Percentiles rank a stretch among this genome's conserved stretches.
These are phyloP conservation scores for Tetrapisispora arboricola DNA, from an alignment of 805 yeast genomes.

Conservation along the genomic window DNA sequence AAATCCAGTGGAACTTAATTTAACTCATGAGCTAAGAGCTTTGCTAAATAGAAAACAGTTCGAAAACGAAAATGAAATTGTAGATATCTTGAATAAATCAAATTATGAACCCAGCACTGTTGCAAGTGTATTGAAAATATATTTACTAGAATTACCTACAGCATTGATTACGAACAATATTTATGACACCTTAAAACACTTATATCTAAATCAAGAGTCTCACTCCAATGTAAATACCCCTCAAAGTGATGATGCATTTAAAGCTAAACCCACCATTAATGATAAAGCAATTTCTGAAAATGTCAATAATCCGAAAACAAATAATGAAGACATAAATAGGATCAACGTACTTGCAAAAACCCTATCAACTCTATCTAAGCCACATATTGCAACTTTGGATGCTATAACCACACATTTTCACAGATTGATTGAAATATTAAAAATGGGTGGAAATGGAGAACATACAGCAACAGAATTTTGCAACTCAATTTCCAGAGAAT, in stretches of 20 bases:
- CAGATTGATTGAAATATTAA: conserved; percentile 46
- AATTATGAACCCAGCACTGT: conserved; percentile 44
- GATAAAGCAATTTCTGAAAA: too few relatives aligned
- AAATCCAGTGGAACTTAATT: conserved; percentile 47
- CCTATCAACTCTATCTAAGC: conserved; percentile 54
- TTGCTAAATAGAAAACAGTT: conserved; percentile 33
- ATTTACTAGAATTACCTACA: conserved; percentile 70
- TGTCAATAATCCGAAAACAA: too few relatives aligned
- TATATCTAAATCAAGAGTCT: conserved; percentile 45
- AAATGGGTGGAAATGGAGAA: conserved; percentile 34
- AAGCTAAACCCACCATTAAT: too few relatives aligned
- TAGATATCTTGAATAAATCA: conserved; percentile 23
- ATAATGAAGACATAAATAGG: conserved; percentile 27
- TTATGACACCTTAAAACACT: conserved; percentile 57
- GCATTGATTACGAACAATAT: conserved; percentile 55
- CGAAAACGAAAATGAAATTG: conserved; percentile 27
- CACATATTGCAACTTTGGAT: conserved; percentile 69
- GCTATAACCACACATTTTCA: conserved; percentile 69
- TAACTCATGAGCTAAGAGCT: conserved; percentile 52
- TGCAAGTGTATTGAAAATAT: conserved; percentile 61
- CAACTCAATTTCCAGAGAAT: conserved; percentile 49
- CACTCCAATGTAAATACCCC: too few relatives aligned
- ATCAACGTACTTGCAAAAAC: conserved; percentile 56
- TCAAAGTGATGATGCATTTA: neutral
- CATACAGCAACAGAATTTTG: conserved; percentile 31